phyloP scores from a whole-genome alignment of 129 eudicot genomes.

The Rutidosis leptorrhynchoides region DNA sequence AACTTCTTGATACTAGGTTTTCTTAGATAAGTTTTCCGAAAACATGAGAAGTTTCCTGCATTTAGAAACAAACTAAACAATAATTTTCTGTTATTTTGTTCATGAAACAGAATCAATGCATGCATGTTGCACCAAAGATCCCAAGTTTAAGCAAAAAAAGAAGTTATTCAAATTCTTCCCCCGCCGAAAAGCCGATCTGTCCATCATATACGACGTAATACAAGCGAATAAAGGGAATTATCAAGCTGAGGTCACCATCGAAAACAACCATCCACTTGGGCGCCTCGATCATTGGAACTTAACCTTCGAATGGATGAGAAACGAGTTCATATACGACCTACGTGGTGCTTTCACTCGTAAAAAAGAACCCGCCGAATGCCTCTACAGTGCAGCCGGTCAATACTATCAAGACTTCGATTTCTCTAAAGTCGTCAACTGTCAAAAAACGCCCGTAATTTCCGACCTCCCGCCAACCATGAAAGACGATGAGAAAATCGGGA shows the following conservation, averaged over 20 bases:
- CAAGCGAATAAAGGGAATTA: constrained; percentile 54
- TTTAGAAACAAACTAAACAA: background rate
- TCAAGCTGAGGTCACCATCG: constrained; percentile 77
- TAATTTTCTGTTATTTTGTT: constrained; percentile 3
- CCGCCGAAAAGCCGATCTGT: constrained; percentile 57
- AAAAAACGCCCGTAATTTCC: constrained; percentile 56
- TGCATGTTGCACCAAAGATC: constrained; percentile 71
- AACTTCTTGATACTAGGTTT: too few relatives aligned
- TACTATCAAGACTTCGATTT: constrained; percentile 76
- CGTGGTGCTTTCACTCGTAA: constrained; percentile 73
- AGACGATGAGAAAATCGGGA: constrained; percentile 68
- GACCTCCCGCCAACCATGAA: constrained; percentile 63
- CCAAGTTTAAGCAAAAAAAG: constrained; percentile 49
- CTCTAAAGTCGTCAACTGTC: constrained; percentile 56
- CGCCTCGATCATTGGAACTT: constrained; percentile 94
- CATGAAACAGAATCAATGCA: constrained; percentile 52
- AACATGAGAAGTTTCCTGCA: background rate
- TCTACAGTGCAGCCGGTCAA: constrained; percentile 65
- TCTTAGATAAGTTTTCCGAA: background rate
- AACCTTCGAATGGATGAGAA: constrained; percentile 96
- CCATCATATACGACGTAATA: constrained; percentile 65
- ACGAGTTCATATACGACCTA: constrained; percentile 81
- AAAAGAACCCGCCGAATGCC: constrained; percentile 65
- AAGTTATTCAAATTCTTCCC: constrained; percentile 42
- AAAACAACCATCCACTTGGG: constrained; percentile 81